Evolutionary conservation across 495 filamentous ascomycete species (phyloP), one percentile per base, ranked within the genome.

Genomic region (Aspergillus taichungensis): DNA sequence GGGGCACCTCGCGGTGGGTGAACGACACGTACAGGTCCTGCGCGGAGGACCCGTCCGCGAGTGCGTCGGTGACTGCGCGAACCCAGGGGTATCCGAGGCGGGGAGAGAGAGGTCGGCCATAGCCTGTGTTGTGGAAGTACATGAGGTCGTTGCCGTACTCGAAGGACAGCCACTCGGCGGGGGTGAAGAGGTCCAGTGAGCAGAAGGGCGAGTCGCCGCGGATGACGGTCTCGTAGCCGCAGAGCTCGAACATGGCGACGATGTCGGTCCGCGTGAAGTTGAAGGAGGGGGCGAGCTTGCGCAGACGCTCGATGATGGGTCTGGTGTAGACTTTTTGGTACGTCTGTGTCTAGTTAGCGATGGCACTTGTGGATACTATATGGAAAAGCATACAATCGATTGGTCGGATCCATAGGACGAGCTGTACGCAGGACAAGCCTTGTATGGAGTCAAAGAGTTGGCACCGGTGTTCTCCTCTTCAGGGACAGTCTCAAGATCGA

Each of bases 211-310:
- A 58, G 9, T 37, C 44, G 6, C 55, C 55, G 3, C 55, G 48
- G 36, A 58, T 55, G 30, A 58, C 55, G 34, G 52, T 58, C 33
- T 58, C 55, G 41, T 58, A 55, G n/a, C 55, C 55, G 49, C 55
- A 58, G 0, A 58, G 42, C 52, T 54, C 45, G 44, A 58, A 58
- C 55, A 58, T 58, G 37, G 28, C 52, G 27, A 49, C 51, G n/a
- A 58, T 50, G 44, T 58, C 55, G 30, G 48, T 31, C 7, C 39
- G 28, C 5, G 53, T 56, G 40, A 56, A 56, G 40, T 52, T 56
- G 50, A 56, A 56, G 18, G 43, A 32, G 0, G 42, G 50, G 6
- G 49, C 49, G 28, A 47, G 46, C 12, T 36, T 30, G 12, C 52
- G 40, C 6, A 56, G 39, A 2, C 53, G 46, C 11, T 43, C 40